phyloP scores from a whole-genome alignment of 306 rosid genomes.

The Medicago truncatula region MtrunA17r5.0-ANR NC_053049.1:39864501-39865000 shows the following conservation, averaged over 20 bases:
- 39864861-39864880: conserved; percentile 40
- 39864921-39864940: conserved; percentile 48
- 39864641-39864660: conserved; percentile 40
- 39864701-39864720: conserved; percentile 34
- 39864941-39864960: conserved; percentile 50
- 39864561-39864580: conserved; percentile 34
- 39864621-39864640: conserved; percentile 40
- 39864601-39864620: conserved; percentile 38
- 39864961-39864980: conserved; percentile 37
- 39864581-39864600: conserved; percentile 31
- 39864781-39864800: conserved; percentile 45
- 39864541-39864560: conserved; percentile 36
- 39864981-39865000: conserved; percentile 74
- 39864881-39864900: conserved; percentile 40
- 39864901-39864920: conserved; percentile 46
- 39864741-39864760: conserved; percentile 40
- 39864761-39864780: conserved; percentile 40
- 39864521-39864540: conserved; percentile 37
- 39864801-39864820: conserved; percentile 40
- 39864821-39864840: conserved; percentile 13
- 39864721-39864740: conserved; percentile 39
- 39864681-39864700: conserved; percentile 25
- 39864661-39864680: conserved; percentile 38
- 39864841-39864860: conserved; percentile 33
- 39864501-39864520: conserved; percentile 35